Conservation (phyloP, 192 early-diverging fungal genomes). For the Backusella circina region DNA sequence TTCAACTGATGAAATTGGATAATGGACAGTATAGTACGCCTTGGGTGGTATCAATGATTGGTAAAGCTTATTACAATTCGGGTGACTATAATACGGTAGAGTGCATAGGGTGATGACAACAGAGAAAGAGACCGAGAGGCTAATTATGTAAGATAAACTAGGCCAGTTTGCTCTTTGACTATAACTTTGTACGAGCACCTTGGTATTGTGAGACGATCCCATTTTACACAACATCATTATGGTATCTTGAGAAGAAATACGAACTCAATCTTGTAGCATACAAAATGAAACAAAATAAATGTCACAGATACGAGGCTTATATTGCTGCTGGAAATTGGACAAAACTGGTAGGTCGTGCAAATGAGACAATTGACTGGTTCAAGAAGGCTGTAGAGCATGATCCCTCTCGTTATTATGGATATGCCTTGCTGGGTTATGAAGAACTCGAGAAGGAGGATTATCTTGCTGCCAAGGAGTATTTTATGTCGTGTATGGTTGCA, state of each 20-base stretch:
- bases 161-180: conserved; percentile 21
- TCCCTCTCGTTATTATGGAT: conserved; percentile 19
- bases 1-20: conserved; percentile 25
- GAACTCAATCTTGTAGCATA: conserved; percentile 31
- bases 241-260: conserved; percentile 25
- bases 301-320: conserved; percentile 27
- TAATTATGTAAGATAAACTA: no score
- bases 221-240: conserved; percentile 28
- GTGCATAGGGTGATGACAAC: background rate
- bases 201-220: conserved; percentile 33
- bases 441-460: conserved; percentile 27
- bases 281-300: conserved; percentile 25
- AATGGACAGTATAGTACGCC: conserved; percentile 30
- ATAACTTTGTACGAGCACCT: conserved; percentile 21
- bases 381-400: conserved; percentile 22
- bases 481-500: conserved; percentile 20
- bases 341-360: conserved; percentile 2
- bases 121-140: no score
- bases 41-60: conserved; percentile 19
- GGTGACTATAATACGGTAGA: conserved; percentile 26
- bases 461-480: conserved; percentile 25
- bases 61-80: conserved; percentile 27
- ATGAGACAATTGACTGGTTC: conserved; percentile 27
- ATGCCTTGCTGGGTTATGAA: conserved; percentile 28
- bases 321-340: conserved; percentile 35